Evolutionary conservation across 495 filamentous ascomycete species (phyloP), one percentile per base, ranked within the genome.

Genomic region (Annulohypoxylon bovei): DNA sequence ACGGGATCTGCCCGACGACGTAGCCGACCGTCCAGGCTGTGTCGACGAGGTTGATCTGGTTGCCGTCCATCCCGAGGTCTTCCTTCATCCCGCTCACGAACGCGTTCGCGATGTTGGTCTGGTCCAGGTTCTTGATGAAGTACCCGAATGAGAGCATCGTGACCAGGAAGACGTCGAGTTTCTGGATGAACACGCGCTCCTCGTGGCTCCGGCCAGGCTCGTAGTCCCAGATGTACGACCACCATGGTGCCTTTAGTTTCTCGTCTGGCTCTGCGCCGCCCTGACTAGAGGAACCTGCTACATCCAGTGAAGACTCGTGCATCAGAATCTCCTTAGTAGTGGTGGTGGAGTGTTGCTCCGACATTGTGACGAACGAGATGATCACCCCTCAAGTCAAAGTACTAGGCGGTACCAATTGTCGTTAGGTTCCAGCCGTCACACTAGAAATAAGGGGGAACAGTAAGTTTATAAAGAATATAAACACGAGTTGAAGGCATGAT

Each of bases 61-160:
- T 79, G 12, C 77, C 77, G 25, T 75, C 65, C 71, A 79, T 76
- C 1, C 49, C 32, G 3, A 79, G 64, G 18, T 79, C 76, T 44
- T 79, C 77, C 65, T 79, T 75, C 77, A 79, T 79, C 12, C 77
- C 77, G 54, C 70, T 75, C 9, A 79, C 79, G 65, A 80, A 82
- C 20, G 80, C 80, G 50, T 81, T 81, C 49, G 78, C 75, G 49
- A 81, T 77, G 60, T 81, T 81, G 16, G 76, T 71, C 57, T 79
- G 78, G 40, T 81, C 80, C 4, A 82, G 68, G 46, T 80, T 80
- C 40, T 82, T 84, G 35, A 81, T 75, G 72, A 84, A 84, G 47
- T 78, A 83, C 27, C 76, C 78, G 28, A 81, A 70, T 2, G 74
- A 80, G 32, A 75, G 73, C 68, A 78, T 79, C 1, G 77, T 76